Percentiles rank a stretch among this genome's conserved stretches.
phyloP scores from a whole-genome alignment of 1,284 basidiomycete species.

The Stygiomarasmius scandens region DNA sequence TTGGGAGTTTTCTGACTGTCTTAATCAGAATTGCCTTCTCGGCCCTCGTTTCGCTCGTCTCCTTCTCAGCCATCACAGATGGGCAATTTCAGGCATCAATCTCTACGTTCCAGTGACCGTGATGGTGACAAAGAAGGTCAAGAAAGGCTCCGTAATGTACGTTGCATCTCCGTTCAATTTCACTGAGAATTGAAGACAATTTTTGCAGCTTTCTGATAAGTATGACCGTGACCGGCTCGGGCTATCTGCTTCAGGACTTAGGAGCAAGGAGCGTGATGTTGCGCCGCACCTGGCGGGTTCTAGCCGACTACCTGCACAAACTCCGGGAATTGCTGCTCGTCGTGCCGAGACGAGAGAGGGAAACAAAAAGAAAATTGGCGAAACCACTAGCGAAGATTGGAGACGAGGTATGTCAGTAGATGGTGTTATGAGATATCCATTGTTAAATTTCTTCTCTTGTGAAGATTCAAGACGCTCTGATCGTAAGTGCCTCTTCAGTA shows the following conservation, averaged over 20 bases:
- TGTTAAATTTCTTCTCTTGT: constrained; percentile 33
- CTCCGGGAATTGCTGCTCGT: constrained; percentile 44
- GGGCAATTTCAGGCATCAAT: constrained; percentile 88
- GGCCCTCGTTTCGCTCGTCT: constrained; percentile 70
- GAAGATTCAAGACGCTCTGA: constrained; percentile 51
- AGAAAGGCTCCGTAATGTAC: constrained; percentile 71
- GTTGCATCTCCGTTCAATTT: constrained; percentile 29
- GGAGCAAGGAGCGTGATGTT: constrained; percentile 70
- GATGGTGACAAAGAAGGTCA: constrained; percentile 73
- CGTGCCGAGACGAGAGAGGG: constrained; percentile 60
- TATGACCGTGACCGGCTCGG: constrained; percentile 80
- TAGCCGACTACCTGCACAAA: constrained; percentile 43
- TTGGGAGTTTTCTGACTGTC: constrained; percentile 13
- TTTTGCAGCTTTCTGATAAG: constrained; percentile 73
- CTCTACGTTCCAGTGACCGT: constrained; percentile 67
- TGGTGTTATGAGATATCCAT: constrained; percentile 15
- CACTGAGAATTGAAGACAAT: constrained; percentile 4
- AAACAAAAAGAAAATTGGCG: constrained; percentile 61
- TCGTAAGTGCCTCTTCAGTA: constrained; percentile 44
- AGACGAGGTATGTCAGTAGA: constrained; percentile 59
- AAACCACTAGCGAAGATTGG: constrained; percentile 79
- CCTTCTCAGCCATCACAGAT: constrained; percentile 83
- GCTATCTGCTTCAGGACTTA: constrained; percentile 47
- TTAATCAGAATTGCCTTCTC: constrained; percentile 50
- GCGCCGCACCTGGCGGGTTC: constrained; percentile 61